Evolutionary conservation across 805 yeast genomes (phyloP), one percentile per base, ranked within the genome.

Genomic region (Maudiozyma turicensis): DNA sequence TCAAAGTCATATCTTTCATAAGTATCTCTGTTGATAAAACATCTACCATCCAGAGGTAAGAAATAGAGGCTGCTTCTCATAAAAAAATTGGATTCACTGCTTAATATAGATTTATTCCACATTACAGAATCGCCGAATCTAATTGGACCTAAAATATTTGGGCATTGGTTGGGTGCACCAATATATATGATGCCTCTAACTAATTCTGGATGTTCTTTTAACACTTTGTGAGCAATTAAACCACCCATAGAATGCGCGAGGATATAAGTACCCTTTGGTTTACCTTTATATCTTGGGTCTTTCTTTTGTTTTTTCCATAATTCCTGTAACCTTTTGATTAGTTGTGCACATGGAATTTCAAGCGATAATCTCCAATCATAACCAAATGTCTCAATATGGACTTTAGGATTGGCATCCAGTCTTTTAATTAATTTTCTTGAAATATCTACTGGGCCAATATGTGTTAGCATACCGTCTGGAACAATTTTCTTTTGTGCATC

Each of bases 191-290:
- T 56, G 1, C 93, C 91, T 52, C 90, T 72, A 58, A 90, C 76
- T 41, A 88, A 64, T 11, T 75, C 67, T 0, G 95, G 89, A 50
- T 79, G 75, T 46, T 70, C 69, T 48, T 83, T 84, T 73, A 90
- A 70, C 0, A 84, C 87, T 49, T 84, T 82, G 60, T 88, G 96
- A 0, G 95, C 80, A 6, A 90, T 75, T 34, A 90, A 61, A 0
- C 97, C 97, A 47, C 97, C 97, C 96, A 90, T 89, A 0, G 96
- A 88, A 64, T 90, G 97, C 0, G 93, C 93, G 47, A 90, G 78
- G 1, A 90, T 79, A 29, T 83, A 67, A 0, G 82, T 75, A 10
- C 86, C 88, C 52, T 76, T 75, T 14, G 78, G 79, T 26, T 44
- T 41, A 29, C 51, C 51, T 0, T 38, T 51, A 13, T 44, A 44